Base-by-base conservation (phyloP, 768 basidiomycete genomes). In the Lentinula detonsa region DNA sequence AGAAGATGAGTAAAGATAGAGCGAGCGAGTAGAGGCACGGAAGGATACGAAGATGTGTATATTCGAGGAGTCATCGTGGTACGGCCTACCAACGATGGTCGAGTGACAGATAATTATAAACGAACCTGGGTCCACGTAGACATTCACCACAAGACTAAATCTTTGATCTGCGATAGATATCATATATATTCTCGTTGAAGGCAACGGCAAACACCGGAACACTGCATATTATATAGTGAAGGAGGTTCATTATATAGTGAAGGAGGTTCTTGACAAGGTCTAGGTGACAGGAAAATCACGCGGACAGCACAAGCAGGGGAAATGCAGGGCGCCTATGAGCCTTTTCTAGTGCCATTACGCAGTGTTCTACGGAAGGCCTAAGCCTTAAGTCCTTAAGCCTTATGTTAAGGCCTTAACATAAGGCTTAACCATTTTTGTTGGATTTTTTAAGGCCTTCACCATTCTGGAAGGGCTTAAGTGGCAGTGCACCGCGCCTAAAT, bases 1-100 rank as follows among this genome's bases (percentile, higher is more conserved):
- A 73, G 69, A 49, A 75, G 61, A 58, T 67, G 66, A 6, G 73
- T 71, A 62, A 73, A 74, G 51, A 75, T 65, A 6, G 74, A 76
- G 33, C 67, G 65, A 10, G 65, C 31, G 16, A 66, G 66, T 33
- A 75, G 61, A 16, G 60, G 55, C 33, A 73, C 57, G 21, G 66
- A 57, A 16, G 72, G 66, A 35, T 56, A 57, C 4, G 59, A 57
- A 10, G 75, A 75, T 4, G 33, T 64, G 65, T 76, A 75, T 53
- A 76, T 68, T 46, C 37, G 46, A 62, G 65, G 61, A 59, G 65
- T 45, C 67, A 68, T 68, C 28, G 6, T 42, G 55, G 10, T 15
- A 31, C 45, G n/a, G 45, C 37, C 5, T 39, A 6, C 6, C 13
- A 45, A 45, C 15, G 43, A 45, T n/a, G 43, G 16, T 10, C 7